A percentile compares a stretch with the other conserved stretches of the same genome.
These are phyloP conservation scores for Ulota crispa DNA, from an alignment of 225 moss, liverwort and hornwort species.

Conservation along the genomic window DNA sequence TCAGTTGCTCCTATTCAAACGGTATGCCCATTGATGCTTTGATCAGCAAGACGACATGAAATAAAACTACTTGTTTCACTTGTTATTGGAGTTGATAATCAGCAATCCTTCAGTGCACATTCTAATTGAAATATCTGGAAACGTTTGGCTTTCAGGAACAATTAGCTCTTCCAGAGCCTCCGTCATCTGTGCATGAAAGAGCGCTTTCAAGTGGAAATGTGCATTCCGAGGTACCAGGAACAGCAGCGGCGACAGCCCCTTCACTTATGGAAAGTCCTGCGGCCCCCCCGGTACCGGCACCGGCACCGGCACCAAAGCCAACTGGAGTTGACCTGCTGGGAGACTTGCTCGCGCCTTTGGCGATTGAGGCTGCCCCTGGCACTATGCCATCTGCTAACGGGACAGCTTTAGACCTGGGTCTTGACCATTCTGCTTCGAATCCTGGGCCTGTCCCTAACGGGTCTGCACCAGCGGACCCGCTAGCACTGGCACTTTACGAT, in stretches of 20 bases:
- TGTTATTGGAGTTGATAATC: background rate
- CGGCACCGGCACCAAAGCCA: conserved; percentile 25
- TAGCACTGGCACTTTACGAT: conserved; percentile 73
- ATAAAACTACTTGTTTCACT: background rate
- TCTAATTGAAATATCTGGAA: conserved; percentile 4
- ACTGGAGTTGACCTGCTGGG: conserved; percentile 72
- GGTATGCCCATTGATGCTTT: conserved; percentile 34
- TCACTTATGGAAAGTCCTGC: conserved; percentile 37
- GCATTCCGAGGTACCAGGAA: conserved; percentile 40
- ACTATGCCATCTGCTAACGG: conserved; percentile 43
- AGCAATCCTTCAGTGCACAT: conserved; percentile 1
- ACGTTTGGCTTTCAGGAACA: conserved; percentile 50
- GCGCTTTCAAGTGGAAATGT: conserved; percentile 67
- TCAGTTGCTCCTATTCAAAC: conserved; percentile 36
- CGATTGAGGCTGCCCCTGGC: conserved; percentile 76
- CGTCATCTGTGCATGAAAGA: conserved; percentile 39
- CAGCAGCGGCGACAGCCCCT: conserved; percentile 20
- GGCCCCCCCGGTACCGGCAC: conserved; percentile 13
- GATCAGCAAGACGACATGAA: background rate
- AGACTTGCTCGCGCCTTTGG: conserved; percentile 79
- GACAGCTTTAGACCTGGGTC: conserved; percentile 40
- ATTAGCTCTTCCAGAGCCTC: conserved; percentile 60
- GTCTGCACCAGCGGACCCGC: conserved; percentile 46
- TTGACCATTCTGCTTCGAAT: conserved; percentile 51
- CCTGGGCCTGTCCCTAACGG: conserved; percentile 36